Evolutionary conservation across 2,329 filamentous ascomycete genomes (phyloP), one percentile per base, ranked within the genome.

Genomic region (Scleromitrula shiraiana): DNA sequence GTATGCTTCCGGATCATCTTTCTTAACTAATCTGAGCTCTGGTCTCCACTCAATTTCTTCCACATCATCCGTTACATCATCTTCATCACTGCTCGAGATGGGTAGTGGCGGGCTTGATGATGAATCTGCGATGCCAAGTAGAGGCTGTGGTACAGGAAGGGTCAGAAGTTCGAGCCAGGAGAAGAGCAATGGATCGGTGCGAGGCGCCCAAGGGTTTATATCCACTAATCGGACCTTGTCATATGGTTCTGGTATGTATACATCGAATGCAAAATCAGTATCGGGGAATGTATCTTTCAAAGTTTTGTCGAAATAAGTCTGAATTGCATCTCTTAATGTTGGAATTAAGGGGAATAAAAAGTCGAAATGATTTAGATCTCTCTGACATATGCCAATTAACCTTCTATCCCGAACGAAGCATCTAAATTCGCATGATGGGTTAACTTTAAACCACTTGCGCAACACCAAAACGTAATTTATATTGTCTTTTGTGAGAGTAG

Each of bases 381-480:
- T 80, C 68, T 97, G 93, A 27, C 83, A 86, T 50, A 97, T 82
- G 51, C 82, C 89, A 33, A 98, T 75, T 14, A 98, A 74, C 46
- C 78, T 79, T 9, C 88, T 76, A 50, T 89, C 75, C 59, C 91
- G 87, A 32, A 97, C 93, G 62, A 97, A 98, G 65, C 90, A 96
- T 20, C 93, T 80, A 67, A 98, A 98, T 65, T 98, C 93, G 50
- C 96, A 79, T 0, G 88, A 85, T 0, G 90, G 88, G 64, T 96
- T 93, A 46, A 93, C 82, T 53, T 82, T 83, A 67, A 95, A 87
- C 68, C 86, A 91, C 64, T 94, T 88, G 27, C 93, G 81, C 8
- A 98, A 77, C 2, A 96, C 83, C 1, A 98, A 79, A 4, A 73
- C 72, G 44, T 68, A 67, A 6, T 66, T 56, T 3, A 70, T 62